Evolutionary conservation across 2,329 filamentous ascomycete genomes (phyloP).

Genomic region (Sphaerostilbella broomeana): DNA sequence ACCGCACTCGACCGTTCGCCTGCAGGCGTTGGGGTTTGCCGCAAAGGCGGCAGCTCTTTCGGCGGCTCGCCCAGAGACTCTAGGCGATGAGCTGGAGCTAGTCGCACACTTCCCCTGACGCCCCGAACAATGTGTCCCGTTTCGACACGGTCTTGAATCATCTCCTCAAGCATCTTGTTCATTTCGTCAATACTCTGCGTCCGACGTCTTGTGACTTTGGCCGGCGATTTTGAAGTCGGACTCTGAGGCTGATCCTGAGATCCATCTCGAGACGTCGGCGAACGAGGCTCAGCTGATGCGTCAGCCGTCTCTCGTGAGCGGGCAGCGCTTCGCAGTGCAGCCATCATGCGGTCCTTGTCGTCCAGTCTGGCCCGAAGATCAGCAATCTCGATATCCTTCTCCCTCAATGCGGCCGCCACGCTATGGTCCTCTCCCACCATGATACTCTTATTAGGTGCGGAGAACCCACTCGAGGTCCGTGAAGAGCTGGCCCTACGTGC

Average conservation of each 20-base stretch:
- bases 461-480: conserved; percentile 70
- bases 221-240: conserved; percentile 15
- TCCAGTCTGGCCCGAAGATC: conserved; percentile 85
- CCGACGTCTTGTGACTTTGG: conserved; percentile 40
- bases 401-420: conserved; percentile 63
- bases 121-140: conserved; percentile 64
- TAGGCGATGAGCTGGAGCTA: conserved; percentile 42
- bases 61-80: conserved; percentile 29
- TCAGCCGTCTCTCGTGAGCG: conserved; percentile 81
- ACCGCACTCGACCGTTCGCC: conserved; percentile 5
- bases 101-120: conserved; percentile 58
- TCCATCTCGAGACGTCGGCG: conserved; percentile 19
- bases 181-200: conserved; percentile 80
- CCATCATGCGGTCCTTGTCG: conserved; percentile 91
- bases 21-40: conserved; percentile 30
- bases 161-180: conserved; percentile 88
- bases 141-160: conserved; percentile 87
- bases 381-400: conserved; percentile 88
- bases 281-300: conserved; percentile 30
- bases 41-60: conserved; percentile 33
- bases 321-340: conserved; percentile 76
- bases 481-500: conserved; percentile 86
- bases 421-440: conserved; percentile 75
- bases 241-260: conserved; percentile 18
- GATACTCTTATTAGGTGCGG: conserved; percentile 52